Evolutionary conservation across 768 basidiomycete species (phyloP), one percentile per base, ranked within the genome.

Genomic region (Xerocomus spinulosus): DNA sequence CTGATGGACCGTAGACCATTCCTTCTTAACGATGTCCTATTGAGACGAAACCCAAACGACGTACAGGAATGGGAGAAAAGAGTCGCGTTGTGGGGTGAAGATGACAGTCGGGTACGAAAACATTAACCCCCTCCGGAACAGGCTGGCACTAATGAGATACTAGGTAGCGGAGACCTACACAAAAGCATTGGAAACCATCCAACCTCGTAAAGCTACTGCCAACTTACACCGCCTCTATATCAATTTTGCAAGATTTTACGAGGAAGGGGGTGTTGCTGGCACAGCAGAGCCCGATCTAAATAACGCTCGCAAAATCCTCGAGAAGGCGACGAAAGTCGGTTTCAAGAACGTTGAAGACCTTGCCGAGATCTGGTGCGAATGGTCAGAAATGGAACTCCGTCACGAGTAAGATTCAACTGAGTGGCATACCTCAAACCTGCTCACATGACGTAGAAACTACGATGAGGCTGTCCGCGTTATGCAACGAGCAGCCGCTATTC

Each of bases 1-100:
- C 67, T 99, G 56, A 95, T 95, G 77, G 96, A 99, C 65, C 77
- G 94, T 41, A 70, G 96, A 62, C 95, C 92, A 3, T 98, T 99
- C 77, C 73, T 99, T 52, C 83, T 96, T 38, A 99, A 99, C 58
- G 94, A 97, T 59, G 96, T 98, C 12, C 71, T 98, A 14, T 67
- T 98, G 29, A 73, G 96, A 52, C 74, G 96, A 59, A 99, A 99
- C 73, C 90, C 92, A 5, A 90, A 97, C 57, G 96, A 99, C 59
- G 96, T 98, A 2, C 92, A 96, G 56, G 96, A 99, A 65, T 99
- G 96, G 96, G 96, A 98, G 72, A 99, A 99, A 69, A 76, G 95
- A 29, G 81, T 98, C 17, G 94, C 93, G 2, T 69, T 98, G 23
- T 95, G 83, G 79, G 96, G 88, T 3, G 85, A 93, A 45, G 81